phyloP scores from a whole-genome alignment of 192 early-diverging fungal species.

The Podila horticola region DNA sequence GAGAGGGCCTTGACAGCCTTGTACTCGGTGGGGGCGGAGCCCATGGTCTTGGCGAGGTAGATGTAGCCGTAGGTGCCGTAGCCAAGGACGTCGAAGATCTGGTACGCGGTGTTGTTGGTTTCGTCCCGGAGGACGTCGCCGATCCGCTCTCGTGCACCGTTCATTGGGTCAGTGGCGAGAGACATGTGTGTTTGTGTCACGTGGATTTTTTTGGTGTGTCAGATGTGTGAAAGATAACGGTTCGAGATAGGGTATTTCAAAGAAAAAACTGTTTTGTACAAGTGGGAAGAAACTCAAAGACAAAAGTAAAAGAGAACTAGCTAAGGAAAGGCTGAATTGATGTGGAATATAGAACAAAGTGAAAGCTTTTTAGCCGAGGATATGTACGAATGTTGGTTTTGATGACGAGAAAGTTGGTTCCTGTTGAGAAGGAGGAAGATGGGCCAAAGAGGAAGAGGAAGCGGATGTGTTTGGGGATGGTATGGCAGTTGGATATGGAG shows the following conservation, averaged over 20 bases:
- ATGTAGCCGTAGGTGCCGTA: slow-evolving; percentile 82
- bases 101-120: slow-evolving; percentile 36
- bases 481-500: neutral
- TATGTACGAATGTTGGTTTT: too few species aligned
- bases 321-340: neutral
- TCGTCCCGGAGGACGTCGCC: slow-evolving; percentile 23
- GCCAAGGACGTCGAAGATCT: slow-evolving; percentile 67
- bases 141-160: slow-evolving; percentile 29
- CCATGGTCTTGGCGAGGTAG: slow-evolving; percentile 68
- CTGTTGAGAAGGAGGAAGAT: slow-evolving; percentile 6
- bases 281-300: neutral
- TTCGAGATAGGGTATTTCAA: neutral
- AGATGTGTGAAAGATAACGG: neutral
- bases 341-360: slow-evolving; percentile 2
- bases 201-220: neutral
- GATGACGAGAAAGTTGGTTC: too few species aligned
- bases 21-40: slow-evolving; percentile 52
- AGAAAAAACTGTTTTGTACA: neutral
- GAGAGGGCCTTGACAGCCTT: slow-evolving; percentile 72
- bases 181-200: neutral
- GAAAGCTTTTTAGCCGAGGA: too few species aligned
- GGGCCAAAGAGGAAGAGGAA: slow-evolving; percentile 5
- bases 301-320: neutral
- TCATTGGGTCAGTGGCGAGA: neutral
- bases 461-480: too few species aligned